phyloP scores from a whole-genome alignment of 2,329 filamentous ascomycete genomes.

The Sporothrix pallida region DNA sequence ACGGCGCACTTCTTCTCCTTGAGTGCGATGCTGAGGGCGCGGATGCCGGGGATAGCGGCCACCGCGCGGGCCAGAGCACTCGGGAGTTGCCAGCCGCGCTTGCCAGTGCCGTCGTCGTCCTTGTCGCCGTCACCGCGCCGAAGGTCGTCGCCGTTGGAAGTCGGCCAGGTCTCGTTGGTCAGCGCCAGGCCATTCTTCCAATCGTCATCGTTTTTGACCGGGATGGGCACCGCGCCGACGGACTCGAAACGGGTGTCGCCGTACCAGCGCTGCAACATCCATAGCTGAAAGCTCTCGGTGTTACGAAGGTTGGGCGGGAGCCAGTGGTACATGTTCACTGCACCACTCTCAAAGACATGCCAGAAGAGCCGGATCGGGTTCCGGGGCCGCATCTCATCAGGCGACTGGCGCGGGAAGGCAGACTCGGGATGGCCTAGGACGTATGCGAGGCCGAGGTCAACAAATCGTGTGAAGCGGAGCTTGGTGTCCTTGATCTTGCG shows the following conservation, averaged over 20 bases:
- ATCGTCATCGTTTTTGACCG: conserved; percentile 13
- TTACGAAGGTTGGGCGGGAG: conserved; percentile 34
- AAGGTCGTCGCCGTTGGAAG: neutral
- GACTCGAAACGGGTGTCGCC: conserved; percentile 36
- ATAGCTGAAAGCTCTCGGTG: conserved; percentile 33
- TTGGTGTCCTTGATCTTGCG: neutral
- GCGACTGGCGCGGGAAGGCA: neutral
- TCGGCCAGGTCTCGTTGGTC: conserved; percentile 23
- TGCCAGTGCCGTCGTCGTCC: neutral
- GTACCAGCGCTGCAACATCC: conserved; percentile 37
- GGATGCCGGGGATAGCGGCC: neutral
- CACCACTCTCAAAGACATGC: conserved; percentile 36
- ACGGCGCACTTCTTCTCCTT: neutral
- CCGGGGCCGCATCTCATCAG: conserved; percentile 32
- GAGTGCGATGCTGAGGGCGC: neutral
- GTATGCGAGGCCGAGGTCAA: conserved; percentile 37
- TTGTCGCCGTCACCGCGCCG: neutral
- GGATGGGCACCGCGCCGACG: conserved; percentile 28
- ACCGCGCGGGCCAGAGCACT: conserved; percentile 4
- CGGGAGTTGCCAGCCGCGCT: neutral
- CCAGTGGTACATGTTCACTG: conserved; percentile 37
- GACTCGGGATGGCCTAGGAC: conserved; percentile 31
- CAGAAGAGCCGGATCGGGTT: conserved; percentile 37
- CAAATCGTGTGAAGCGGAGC: conserved; percentile 34
- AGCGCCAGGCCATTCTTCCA: conserved; percentile 31